Base-by-base conservation (phyloP, 192 early-diverging fungal genomes). In the Linnemannia zychae region DNA sequence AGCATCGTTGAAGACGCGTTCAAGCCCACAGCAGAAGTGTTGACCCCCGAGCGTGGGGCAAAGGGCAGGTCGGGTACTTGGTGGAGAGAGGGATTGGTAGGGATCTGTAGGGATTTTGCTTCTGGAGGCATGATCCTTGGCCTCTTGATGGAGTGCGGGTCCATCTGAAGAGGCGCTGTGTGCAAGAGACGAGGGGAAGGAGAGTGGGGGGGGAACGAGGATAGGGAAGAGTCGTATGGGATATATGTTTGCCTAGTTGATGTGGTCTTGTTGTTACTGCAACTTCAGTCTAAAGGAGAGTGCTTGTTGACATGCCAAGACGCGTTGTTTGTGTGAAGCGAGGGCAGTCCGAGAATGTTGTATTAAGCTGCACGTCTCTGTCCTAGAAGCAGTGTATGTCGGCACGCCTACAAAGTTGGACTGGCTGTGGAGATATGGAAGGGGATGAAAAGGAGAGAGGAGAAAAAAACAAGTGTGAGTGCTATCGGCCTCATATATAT, bases 81-180 rank as follows among this genome's bases (percentile, higher is more conserved):
- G 67, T 24, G 66, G 31, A 22, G 33, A 28, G 67, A 2, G 40
- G 7, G 16, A 28, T 52, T 48, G 24, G 33, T 48, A 34, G 47
- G n/a, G 31, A 53, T 24, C 1, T 24, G 47, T 11, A 57, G 18
- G 4, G 68, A 11, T 37, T 16, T 74, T 48, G 53, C 47, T 36
- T 84, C 81, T 74, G 81, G 72, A 75, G 81, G 76, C 81, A 84
- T 78, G 18, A 74, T 84, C 52, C 81, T 50, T 9, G 81, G 75
- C 37, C 81, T 73, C 38, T 84, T 84, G 48, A 69, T 78, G 36
- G 76, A 84, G 31, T 77, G 81, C 20, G 75, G 49, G 63, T 78
- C 81, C 81, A 84, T 78, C 33, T 63, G 24, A 0, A 63, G 57
- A 63, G 57, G 24, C 28, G 57, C 31, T 63, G 28, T 63, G 11